Evolutionary conservation across 2,329 filamentous ascomycete species (phyloP).

Genomic region (Botryosphaeria dothidea): DNA sequence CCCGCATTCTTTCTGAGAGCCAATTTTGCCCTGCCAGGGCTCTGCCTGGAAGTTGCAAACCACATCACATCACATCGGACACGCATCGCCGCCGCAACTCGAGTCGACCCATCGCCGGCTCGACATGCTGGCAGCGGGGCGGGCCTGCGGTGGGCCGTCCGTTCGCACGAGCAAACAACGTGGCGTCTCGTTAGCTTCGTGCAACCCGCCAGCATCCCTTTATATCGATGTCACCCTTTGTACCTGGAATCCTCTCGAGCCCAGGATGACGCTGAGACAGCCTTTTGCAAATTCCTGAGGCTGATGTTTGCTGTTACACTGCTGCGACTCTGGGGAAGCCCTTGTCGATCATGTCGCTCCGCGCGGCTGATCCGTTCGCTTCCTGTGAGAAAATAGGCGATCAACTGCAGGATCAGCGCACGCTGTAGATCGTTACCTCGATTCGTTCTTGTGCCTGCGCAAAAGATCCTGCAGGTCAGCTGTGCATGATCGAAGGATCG

Average conservation of each 20-base stretch:
- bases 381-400: neutral
- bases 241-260: neutral
- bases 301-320: neutral
- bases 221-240: neutral
- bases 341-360: slow-evolving; percentile 1
- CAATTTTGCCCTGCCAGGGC: too few relatives aligned
- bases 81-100: neutral
- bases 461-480: slow-evolving; percentile 11
- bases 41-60: too few relatives aligned
- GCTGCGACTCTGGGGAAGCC: neutral
- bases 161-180: neutral
- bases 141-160: neutral
- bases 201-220: neutral
- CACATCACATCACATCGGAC: neutral
- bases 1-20: slow-evolving; percentile 6
- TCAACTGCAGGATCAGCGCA: slow-evolving; percentile 7
- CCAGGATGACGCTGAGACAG: neutral
- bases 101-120: neutral
- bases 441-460: slow-evolving; percentile 7
- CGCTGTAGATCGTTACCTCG: slow-evolving; percentile 13
- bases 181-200: neutral
- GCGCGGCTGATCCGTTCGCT: slow-evolving; percentile 10
- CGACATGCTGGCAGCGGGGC: neutral
- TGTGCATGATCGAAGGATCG: neutral
- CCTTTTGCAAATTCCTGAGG: neutral